A percentile compares a stretch with the other conserved stretches of the same genome.
Evolutionary conservation across 2,329 filamentous ascomycete species (phyloP).

Genomic region (Fusarium foetens): DNA sequence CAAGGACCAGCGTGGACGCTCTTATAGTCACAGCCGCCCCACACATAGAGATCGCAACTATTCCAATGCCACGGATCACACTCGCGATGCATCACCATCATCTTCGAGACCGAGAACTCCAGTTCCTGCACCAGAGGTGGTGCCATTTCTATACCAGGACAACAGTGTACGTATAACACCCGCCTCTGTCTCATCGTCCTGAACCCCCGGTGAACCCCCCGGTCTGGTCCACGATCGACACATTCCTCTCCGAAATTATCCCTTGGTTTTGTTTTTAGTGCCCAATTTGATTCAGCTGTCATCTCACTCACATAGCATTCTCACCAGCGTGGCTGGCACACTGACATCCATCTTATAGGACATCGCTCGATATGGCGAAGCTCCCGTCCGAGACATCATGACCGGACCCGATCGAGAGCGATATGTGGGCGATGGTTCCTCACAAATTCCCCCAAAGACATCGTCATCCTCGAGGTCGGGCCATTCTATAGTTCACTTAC

Average conservation of each 20-base stretch:
- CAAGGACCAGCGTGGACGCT: slow-evolving; percentile 72
- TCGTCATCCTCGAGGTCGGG: slow-evolving; percentile 70
- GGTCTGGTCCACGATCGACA: slow-evolving; percentile 24
- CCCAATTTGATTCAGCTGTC: slow-evolving; percentile 7
- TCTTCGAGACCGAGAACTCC: slow-evolving; percentile 86
- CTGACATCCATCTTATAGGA: slow-evolving; percentile 61
- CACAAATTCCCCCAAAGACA: slow-evolving; percentile 65
- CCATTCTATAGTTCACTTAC: slow-evolving; percentile 71
- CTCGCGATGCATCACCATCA: slow-evolving; percentile 78
- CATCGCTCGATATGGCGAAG: slow-evolving; percentile 80
- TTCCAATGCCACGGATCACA: slow-evolving; percentile 79
- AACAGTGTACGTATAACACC: slow-evolving; percentile 65
- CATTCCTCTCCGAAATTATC: slow-evolving; percentile 26
- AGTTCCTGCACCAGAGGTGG: slow-evolving; percentile 88
- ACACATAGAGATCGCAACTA: slow-evolving; percentile 79
- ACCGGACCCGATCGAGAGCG: slow-evolving; percentile 76
- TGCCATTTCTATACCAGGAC: slow-evolving; percentile 96
- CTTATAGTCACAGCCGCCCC: slow-evolving; percentile 68
- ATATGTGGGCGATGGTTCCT: slow-evolving; percentile 63
- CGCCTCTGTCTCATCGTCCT: slow-evolving; percentile 40
- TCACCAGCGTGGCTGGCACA: slow-evolving; percentile 22
- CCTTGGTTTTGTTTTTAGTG: slow-evolving; percentile 16
- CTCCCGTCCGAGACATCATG: slow-evolving; percentile 76
- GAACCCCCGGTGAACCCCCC: slow-evolving; percentile 17
- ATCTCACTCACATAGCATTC: not conserved